Evolutionary conservation across 169 alveolate species (phyloP).

Genomic region (Eimeria falciformis): DNA sequence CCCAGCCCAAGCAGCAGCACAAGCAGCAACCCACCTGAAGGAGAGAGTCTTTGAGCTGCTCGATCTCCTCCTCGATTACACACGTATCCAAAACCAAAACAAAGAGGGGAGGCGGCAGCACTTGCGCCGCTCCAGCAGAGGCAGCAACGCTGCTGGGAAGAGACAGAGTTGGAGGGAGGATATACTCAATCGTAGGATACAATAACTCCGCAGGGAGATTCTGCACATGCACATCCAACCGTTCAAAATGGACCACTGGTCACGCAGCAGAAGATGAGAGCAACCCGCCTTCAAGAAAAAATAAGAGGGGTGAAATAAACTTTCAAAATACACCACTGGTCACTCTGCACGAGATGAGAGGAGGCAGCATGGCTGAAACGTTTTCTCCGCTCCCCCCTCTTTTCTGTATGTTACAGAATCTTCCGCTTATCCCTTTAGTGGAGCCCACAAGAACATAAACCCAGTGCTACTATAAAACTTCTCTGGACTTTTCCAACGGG

Average conservation of each 20-base stretch:
- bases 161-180: conserved; percentile 88
- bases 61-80: conserved; percentile 95
- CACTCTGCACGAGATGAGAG: no score
- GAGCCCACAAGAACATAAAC: no score
- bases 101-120: conserved; percentile 93
- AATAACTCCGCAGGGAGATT: conserved; percentile 97
- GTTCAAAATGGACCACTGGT: no score
- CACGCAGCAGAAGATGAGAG: background rate
- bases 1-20: background rate
- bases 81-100: conserved; percentile 97
- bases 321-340: no score
- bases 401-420: no score
- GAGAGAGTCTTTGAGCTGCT: conserved; percentile 96
- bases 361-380: no score
- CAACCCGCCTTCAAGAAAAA: no score
- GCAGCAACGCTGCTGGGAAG: conserved; percentile 54
- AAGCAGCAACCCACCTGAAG: conserved; percentile 88
- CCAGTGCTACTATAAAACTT: no score
- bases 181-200: conserved; percentile 98
- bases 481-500: no score
- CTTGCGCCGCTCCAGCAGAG: conserved; percentile 60
- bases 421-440: no score
- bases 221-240: conserved; percentile 78
- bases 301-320: no score
- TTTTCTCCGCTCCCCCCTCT: no score